A percentile compares a stretch with the other conserved stretches of the same genome.
Evolutionary conservation across 768 basidiomycete species (phyloP).

Genomic region (Tylopilus subfusipes): DNA sequence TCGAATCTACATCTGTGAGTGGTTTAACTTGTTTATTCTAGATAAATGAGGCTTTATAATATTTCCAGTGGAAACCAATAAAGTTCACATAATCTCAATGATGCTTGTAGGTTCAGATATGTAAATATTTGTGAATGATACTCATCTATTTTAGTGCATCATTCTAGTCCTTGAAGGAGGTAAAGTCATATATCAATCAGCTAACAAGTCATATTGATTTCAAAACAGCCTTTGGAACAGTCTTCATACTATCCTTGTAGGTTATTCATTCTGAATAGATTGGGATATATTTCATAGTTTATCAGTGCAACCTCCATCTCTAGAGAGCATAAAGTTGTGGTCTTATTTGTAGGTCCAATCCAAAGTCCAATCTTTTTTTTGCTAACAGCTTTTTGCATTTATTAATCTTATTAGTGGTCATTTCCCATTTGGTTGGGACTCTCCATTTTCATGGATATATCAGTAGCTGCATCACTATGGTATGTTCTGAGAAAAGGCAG

Average conservation of each 20-base stretch:
- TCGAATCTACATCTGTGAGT: slow-evolving; percentile 24
- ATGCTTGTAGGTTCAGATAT: slow-evolving; percentile 17
- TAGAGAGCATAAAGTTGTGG: background rate
- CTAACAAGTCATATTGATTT: slow-evolving; percentile 1
- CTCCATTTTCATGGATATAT: slow-evolving; percentile 19
- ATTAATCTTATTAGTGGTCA: slow-evolving; percentile 16
- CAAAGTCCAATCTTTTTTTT: too few relatives aligned
- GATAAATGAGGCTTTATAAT: background rate
- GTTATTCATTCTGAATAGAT: background rate
- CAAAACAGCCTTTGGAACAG: slow-evolving; percentile 15
- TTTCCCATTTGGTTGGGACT: slow-evolving; percentile 20
- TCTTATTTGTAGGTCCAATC: background rate
- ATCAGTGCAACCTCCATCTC: background rate
- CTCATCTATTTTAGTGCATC: slow-evolving; percentile 11
- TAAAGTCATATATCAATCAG: background rate
- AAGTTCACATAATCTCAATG: background rate
- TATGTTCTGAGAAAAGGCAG: slow-evolving; percentile 10
- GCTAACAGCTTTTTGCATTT: background rate
- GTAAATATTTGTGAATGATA: background rate
- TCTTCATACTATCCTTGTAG: slow-evolving; percentile 10
- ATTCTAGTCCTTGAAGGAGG: slow-evolving; percentile 21
- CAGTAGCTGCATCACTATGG: slow-evolving; percentile 22
- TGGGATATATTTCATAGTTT: background rate
- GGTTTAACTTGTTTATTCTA: background rate
- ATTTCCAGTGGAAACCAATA: slow-evolving; percentile 8